Percentiles rank a stretch among this genome's conserved stretches.
phyloP scores from a whole-genome alignment of 2,329 filamentous ascomycete genomes.

The Clonostachys rosea region DNA sequence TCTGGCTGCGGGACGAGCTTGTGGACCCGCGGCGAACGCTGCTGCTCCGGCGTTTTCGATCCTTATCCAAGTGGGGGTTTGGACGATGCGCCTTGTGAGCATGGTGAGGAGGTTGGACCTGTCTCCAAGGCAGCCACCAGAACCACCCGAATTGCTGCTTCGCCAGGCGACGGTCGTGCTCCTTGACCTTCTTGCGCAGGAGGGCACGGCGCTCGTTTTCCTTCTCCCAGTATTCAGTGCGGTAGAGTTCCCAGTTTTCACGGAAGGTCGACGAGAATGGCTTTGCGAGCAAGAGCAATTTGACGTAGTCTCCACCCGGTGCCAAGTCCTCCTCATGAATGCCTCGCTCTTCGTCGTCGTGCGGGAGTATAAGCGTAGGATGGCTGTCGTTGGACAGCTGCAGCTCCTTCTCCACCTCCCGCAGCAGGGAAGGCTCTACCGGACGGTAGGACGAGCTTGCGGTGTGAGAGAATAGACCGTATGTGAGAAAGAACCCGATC shows the following conservation, averaged over 20 bases:
- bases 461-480: conserved; percentile 64
- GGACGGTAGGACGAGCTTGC: conserved; percentile 70
- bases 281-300: conserved; percentile 85
- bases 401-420: conserved; percentile 56
- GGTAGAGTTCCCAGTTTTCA: conserved; percentile 95
- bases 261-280: conserved; percentile 92
- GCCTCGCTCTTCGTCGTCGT: conserved; percentile 55
- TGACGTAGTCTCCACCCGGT: conserved; percentile 85
- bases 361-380: conserved; percentile 33
- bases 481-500: conserved; percentile 72
- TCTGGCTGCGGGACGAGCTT: conserved; percentile 44
- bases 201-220: conserved; percentile 85
- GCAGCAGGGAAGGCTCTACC: conserved; percentile 61
- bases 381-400: conserved; percentile 37
- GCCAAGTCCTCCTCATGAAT: conserved; percentile 88
- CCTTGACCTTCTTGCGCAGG: conserved; percentile 65
- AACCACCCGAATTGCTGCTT: conserved; percentile 68
- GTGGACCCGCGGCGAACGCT: conserved; percentile 48
- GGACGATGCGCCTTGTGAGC: conserved; percentile 25
- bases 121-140: conserved; percentile 78
- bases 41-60: conserved; percentile 44
- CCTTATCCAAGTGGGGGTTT: conserved; percentile 29
- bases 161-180: conserved; percentile 63
- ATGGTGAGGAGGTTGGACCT: conserved; percentile 25
- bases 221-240: conserved; percentile 92